These are phyloP conservation scores for Ophiostoma sp. DNA, from an alignment of 2,329 filamentous ascomycete species.

Conservation along the genomic window DNA sequence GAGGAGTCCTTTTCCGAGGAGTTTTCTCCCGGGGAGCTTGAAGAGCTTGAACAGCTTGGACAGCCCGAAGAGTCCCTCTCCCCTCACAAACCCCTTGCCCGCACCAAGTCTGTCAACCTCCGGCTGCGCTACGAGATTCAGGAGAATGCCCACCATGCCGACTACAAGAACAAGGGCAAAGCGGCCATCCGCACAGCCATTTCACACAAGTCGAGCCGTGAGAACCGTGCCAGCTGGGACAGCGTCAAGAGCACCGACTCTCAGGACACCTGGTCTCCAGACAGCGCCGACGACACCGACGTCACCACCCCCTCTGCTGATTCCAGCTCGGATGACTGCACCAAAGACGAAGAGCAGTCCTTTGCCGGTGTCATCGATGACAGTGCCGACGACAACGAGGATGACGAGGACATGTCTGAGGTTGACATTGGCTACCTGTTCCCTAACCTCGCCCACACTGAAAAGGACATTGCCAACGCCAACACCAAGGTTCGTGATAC, in stretches of 20 bases:
- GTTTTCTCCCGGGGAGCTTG: no score
- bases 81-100: neutral
- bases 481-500: no score
- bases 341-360: neutral
- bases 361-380: no score
- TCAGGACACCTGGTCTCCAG: neutral
- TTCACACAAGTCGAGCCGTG: no score
- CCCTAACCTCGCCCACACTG: neutral
- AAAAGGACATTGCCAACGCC: neutral
- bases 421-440: neutral
- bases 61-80: neutral
- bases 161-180: neutral
- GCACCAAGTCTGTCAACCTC: neutral
- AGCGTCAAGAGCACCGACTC: neutral
- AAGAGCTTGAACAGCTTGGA: no score
- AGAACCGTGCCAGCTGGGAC: neutral
- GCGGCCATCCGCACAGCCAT: no score
- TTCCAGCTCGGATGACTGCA: neutral
- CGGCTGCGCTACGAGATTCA: neutral
- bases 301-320: neutral
- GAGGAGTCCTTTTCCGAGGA: no score
- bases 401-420: constrained; percentile 1
- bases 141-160: neutral
- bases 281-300: neutral
- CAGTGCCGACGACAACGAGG: neutral